Evolutionary conservation across 768 basidiomycete genomes (phyloP).

Genomic region (Astraeus odoratus): DNA sequence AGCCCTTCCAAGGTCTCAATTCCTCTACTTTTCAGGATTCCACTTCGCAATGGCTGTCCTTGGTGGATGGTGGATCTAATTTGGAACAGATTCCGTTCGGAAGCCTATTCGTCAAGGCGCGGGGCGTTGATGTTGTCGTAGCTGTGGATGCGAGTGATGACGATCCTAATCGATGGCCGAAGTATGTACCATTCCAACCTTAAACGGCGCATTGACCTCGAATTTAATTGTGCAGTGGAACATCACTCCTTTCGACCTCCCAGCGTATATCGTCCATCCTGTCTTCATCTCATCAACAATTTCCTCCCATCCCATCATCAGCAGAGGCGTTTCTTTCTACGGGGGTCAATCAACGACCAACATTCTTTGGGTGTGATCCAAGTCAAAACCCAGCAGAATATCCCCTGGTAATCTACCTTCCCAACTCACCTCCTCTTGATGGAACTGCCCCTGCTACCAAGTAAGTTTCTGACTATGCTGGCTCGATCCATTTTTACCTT

Average conservation of each 20-base stretch:
- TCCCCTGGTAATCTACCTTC: constrained; percentile 69
- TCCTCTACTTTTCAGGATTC: constrained; percentile 46
- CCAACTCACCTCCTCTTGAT: constrained; percentile 65
- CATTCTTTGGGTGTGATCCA: constrained; percentile 77
- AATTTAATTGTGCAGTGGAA: constrained; percentile 37
- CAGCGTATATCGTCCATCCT: constrained; percentile 39
- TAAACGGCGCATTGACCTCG: not conserved
- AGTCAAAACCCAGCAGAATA: constrained; percentile 41
- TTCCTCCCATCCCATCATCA: constrained; percentile 57
- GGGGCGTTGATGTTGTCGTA: constrained; percentile 68
- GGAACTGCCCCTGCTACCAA: constrained; percentile 60
- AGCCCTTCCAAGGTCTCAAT: constrained; percentile 50
- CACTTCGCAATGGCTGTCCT: constrained; percentile 44
- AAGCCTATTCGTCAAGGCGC: constrained; percentile 61
- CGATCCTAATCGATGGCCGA: constrained; percentile 55
- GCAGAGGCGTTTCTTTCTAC: constrained; percentile 45
- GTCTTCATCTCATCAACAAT: constrained; percentile 46
- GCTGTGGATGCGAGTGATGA: constrained; percentile 66
- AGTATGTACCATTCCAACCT: constrained; percentile 36
- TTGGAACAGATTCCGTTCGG: constrained; percentile 64
- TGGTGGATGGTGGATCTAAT: constrained; percentile 70
- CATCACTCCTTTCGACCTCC: constrained; percentile 39
- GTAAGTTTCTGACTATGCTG: constrained; percentile 26
- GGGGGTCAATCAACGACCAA: constrained; percentile 60
- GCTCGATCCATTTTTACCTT: constrained; percentile 4